These are phyloP conservation scores for Insectozyma bohioensis DNA, from an alignment of 1,139 yeast genomes.

Conservation along the genomic window DNA sequence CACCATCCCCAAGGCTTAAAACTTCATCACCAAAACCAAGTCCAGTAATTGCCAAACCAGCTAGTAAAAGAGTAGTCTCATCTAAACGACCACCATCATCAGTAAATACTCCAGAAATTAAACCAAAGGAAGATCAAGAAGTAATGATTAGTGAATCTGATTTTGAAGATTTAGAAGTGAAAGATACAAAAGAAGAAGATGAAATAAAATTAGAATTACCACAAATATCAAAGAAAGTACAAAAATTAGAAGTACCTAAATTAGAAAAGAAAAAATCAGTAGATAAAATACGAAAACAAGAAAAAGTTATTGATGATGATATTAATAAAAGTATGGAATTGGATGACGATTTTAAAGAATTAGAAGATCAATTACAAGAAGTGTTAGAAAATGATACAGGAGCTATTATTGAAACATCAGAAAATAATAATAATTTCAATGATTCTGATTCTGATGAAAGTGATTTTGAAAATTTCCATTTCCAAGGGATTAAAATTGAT, in stretches of 20 bases:
- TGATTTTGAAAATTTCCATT: slow-evolving; percentile 25
- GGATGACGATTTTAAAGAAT: slow-evolving; percentile 46
- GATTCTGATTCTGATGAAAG: slow-evolving; percentile 25
- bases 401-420: not conserved
- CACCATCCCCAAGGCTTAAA: slow-evolving; percentile 1
- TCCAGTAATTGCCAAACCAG: slow-evolving; percentile 3
- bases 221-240: slow-evolving; percentile 7
- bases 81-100: slow-evolving; percentile 19
- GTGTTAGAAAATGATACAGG: slow-evolving; percentile 33
- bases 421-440: slow-evolving; percentile 1
- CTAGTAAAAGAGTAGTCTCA: slow-evolving; percentile 3
- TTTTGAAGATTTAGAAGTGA: slow-evolving; percentile 34
- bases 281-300: too few relatives aligned
- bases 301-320: slow-evolving; percentile 11
- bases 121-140: slow-evolving; percentile 15
- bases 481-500: slow-evolving; percentile 24
- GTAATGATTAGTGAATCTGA: slow-evolving; percentile 37
- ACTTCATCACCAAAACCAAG: not conserved
- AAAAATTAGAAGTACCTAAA: slow-evolving; percentile 5
- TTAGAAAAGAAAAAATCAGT: not conserved
- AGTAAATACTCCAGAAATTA: slow-evolving; percentile 15
- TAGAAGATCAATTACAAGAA: slow-evolving; percentile 46
- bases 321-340: slow-evolving; percentile 18
- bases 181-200: slow-evolving; percentile 1
- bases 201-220: slow-evolving; percentile 4